These are phyloP conservation scores for Guyanaporus albipodus DNA, from an alignment of 768 basidiomycete species.

Conservation along the genomic window DNA sequence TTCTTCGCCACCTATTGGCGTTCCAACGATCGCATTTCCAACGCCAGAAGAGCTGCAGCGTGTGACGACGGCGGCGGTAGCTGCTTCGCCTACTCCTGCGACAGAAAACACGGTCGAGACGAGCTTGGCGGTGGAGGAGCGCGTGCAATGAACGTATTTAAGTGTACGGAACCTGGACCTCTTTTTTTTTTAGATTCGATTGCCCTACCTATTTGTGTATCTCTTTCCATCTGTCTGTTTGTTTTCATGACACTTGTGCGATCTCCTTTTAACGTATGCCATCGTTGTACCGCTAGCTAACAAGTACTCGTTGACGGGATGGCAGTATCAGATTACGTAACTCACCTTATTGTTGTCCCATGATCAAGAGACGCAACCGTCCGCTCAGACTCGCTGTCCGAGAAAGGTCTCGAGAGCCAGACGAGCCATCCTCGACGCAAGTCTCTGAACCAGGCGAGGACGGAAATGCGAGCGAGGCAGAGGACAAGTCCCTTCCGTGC, in stretches of 20 bases:
- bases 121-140: conserved; percentile 8
- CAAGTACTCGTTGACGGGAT: no score
- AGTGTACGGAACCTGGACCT: no score
- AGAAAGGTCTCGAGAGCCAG: conserved; percentile 41
- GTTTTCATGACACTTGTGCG: background rate
- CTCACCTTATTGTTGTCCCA: conserved; percentile 17
- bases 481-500: conserved; percentile 46
- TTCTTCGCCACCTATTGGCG: conserved; percentile 34
- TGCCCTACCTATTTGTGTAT: background rate
- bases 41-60: conserved; percentile 22
- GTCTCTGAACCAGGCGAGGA: conserved; percentile 9
- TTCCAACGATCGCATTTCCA: conserved; percentile 21
- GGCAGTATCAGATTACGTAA: conserved; percentile 8
- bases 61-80: conserved; percentile 9
- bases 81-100: background rate
- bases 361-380: conserved; percentile 74
- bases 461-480: conserved; percentile 34
- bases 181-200: conserved; percentile 8
- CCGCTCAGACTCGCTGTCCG: conserved; percentile 59
- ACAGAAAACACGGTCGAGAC: conserved; percentile 10
- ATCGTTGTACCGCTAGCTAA: no score
- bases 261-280: no score
- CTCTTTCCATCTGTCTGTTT: background rate
- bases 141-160: conserved; percentile 12
- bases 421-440: conserved; percentile 1